These are phyloP conservation scores for Alternaria tenuissima DNA, from an alignment of 2,329 filamentous ascomycete genomes.

Conservation along the genomic window DNA sequence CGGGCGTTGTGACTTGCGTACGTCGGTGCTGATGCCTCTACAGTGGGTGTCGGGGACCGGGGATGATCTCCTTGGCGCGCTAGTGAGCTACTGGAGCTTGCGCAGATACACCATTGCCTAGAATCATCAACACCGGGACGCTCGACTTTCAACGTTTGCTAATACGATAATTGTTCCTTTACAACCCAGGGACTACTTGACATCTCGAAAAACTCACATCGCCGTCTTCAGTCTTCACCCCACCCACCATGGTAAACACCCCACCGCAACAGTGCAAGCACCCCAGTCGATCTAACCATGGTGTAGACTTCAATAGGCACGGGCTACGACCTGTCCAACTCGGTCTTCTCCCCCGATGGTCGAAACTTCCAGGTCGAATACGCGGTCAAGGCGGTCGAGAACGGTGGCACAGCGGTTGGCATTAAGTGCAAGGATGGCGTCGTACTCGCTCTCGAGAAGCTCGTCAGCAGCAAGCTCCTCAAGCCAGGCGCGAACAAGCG, in stretches of 20 bases:
- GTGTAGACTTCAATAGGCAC: conserved; percentile 97
- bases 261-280: conserved; percentile 12
- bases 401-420: conserved; percentile 93
- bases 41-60: neutral
- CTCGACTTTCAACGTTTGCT: conserved; percentile 5
- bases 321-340: conserved; percentile 99
- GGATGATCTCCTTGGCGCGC: conserved; percentile 21
- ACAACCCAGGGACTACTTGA: neutral
- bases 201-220: neutral
- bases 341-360: conserved; percentile 98
- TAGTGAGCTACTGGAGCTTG: conserved; percentile 32
- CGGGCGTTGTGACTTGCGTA: neutral
- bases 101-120: conserved; percentile 45
- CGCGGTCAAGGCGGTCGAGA: conserved; percentile 97
- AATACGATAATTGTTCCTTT: neutral
- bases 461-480: conserved; percentile 92
- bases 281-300: conserved; percentile 29
- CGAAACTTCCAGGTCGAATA: conserved; percentile 98
- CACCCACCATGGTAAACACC: conserved; percentile 41
- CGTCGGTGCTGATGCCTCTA: neutral
- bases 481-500: conserved; percentile 97
- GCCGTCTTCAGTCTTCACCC: conserved; percentile 5
- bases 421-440: conserved; percentile 98
- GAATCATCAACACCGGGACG: conserved; percentile 30
- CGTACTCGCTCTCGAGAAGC: conserved; percentile 95